phyloP scores from a whole-genome alignment of 805 yeast genomes.

The Saccharomyces kudriavzevii region DNA sequence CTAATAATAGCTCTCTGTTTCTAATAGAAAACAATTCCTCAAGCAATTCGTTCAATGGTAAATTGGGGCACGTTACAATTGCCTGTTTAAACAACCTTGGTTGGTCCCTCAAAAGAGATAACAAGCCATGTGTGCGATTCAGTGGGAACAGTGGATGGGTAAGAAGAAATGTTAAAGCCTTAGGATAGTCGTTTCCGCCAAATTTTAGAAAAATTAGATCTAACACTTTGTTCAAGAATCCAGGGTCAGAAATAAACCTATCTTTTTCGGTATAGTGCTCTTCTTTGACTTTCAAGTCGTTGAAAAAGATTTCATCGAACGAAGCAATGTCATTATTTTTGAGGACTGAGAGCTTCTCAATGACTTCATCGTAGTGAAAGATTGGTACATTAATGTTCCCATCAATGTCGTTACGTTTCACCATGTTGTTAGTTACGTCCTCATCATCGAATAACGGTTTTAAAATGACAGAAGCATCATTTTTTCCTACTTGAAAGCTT shows the following conservation, averaged over 20 bases:
- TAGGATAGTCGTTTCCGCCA: constrained; percentile 37
- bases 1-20: constrained; percentile 58
- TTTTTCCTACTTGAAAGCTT: constrained; percentile 27
- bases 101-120: constrained; percentile 43
- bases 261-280: constrained; percentile 60
- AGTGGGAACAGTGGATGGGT: constrained; percentile 84
- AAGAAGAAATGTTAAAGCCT: constrained; percentile 59
- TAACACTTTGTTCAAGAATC: constrained; percentile 42
- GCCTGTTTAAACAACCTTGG: constrained; percentile 75
- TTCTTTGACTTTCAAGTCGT: constrained; percentile 29
- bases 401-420: constrained; percentile 3
- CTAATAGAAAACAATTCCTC: constrained; percentile 48
- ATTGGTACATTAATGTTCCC: constrained; percentile 8
- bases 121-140: constrained; percentile 44
- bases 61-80: constrained; percentile 65
- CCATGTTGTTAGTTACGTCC: constrained; percentile 3
- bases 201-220: constrained; percentile 34
- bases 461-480: constrained; percentile 13
- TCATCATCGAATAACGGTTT: constrained; percentile 19
- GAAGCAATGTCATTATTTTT: constrained; percentile 15
- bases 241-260: constrained; percentile 48
- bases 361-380: constrained; percentile 20
- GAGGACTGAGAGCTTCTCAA: constrained; percentile 17
- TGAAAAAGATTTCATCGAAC: constrained; percentile 30
- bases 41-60: constrained; percentile 57